Evolutionary conservation across 352 stramenopile species (phyloP), one percentile per base, ranked within the genome.

Genomic region (Globisporangium sylvaticum): DNA sequence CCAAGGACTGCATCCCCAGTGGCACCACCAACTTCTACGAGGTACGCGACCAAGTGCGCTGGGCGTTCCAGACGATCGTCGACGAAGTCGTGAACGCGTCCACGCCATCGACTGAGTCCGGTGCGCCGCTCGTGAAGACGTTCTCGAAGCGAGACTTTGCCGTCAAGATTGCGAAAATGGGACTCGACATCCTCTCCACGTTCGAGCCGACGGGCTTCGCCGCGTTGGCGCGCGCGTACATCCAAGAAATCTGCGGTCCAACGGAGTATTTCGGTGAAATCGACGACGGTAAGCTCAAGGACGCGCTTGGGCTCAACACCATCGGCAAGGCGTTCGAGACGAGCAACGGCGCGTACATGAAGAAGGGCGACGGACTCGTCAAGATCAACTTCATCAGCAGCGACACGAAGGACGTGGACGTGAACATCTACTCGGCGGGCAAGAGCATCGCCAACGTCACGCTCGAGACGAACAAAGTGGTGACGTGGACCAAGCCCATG

Each of bases 1-100:
- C 79, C 1, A 75, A 76, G 24, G 72, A 76, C 4, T 91, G 83
- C 20, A 27, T 83, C 53, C 68, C 65, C 8, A 73, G 78, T n/a
- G 58, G 77, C n/a, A 70, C 73, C 29, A 60, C 46, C 15, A 65
- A 75, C 9, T 71, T 69, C 18, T 86, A 76, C 54, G 44, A 77
- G 44, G 79, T 71, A 10, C 81, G 83, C 12, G 80, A 88, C 58
- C 54, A 73, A 18, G 71, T 90, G 52, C 67, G 80, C 14, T 83
- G 83, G 50, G 83, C 76, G 1, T 69, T 88, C 25, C 70, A 82
- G 15, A 74, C 80, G 14, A 83, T 90, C 37, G 69, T 90, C 12
- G 80, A 90, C 32, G 66, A 83, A 54, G 63, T 88, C 12, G 80
- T 87, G 42, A 67, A 74, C 37, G 71, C 69, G 20, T 77, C 73